phyloP scores from a whole-genome alignment of 139 green algal genomes.

The Microglena sp. region DNA sequence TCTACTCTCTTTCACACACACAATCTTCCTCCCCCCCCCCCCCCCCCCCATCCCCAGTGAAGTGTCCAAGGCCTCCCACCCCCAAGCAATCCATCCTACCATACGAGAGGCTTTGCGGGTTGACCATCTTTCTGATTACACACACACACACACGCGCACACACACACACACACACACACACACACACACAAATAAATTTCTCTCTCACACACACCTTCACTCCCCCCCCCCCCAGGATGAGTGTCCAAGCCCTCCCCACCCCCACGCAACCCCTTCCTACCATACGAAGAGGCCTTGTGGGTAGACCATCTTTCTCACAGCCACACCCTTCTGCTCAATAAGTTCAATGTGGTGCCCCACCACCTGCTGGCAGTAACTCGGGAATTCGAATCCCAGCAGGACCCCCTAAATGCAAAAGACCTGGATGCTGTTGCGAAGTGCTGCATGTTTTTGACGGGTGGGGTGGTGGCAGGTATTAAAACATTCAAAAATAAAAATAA shows the following conservation, averaged over 20 bases:
- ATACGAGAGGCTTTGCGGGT: background rate
- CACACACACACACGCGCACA: background rate
- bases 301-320: conserved; percentile 50
- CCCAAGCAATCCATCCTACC: background rate
- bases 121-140: background rate
- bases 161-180: background rate
- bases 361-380: conserved; percentile 64
- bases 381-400: conserved; percentile 55
- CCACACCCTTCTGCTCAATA: conserved; percentile 73
- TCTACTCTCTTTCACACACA: background rate
- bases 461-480: background rate
- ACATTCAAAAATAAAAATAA: background rate
- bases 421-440: conserved; percentile 39
- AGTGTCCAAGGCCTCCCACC: too few relatives aligned
- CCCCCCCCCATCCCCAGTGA: background rate
- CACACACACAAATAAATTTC: background rate
- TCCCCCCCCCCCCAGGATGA: background rate
- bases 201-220: background rate
- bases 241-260: background rate
- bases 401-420: conserved; percentile 49
- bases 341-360: conserved; percentile 70
- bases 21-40: background rate
- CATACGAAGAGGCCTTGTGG: conserved; percentile 61
- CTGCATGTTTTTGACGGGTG: too few relatives aligned
- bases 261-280: conserved; percentile 73